Evolutionary conservation across 2,329 filamentous ascomycete genomes (phyloP).

Genomic region (Keithomyces neogunnii): DNA sequence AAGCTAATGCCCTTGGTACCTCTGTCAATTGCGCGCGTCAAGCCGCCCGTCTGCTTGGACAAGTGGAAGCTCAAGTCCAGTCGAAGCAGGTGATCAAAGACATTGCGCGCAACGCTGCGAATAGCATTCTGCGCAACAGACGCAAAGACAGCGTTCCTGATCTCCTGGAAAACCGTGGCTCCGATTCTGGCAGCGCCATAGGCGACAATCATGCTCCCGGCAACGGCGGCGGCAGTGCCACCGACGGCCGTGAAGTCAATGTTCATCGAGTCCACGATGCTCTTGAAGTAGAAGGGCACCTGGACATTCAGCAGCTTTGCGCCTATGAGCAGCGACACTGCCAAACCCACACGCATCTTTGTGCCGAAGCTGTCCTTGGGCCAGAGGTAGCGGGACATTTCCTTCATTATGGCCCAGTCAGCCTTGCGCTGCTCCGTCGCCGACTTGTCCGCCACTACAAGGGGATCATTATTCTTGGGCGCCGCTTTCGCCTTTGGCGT

Average conservation of each 20-base stretch:
- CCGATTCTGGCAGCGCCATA: slow-evolving; percentile 86
- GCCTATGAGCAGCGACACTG: slow-evolving; percentile 75
- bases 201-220: slow-evolving; percentile 85
- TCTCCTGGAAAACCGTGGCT: slow-evolving; percentile 82
- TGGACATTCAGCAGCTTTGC: slow-evolving; percentile 96
- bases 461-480: slow-evolving; percentile 20
- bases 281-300: slow-evolving; percentile 98
- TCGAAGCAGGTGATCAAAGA: slow-evolving; percentile 81
- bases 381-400: slow-evolving; percentile 96
- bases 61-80: slow-evolving; percentile 93
- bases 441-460: slow-evolving; percentile 33
- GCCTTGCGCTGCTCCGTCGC: slow-evolving; percentile 88
- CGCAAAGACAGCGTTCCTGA: slow-evolving; percentile 93
- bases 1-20: slow-evolving; percentile 99
- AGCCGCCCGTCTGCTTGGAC: slow-evolving; percentile 84
- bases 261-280: slow-evolving; percentile 96
- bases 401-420: slow-evolving; percentile 97
- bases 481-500: slow-evolving; percentile 9
- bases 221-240: slow-evolving; percentile 83
- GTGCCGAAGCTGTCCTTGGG: slow-evolving; percentile 70
- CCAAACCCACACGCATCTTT: slow-evolving; percentile 74
- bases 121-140: slow-evolving; percentile 97
- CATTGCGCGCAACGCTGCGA: slow-evolving; percentile 78
- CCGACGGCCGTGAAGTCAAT: slow-evolving; percentile 79
- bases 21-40: slow-evolving; percentile 89